A percentile compares a stretch with the other conserved stretches of the same genome.
phyloP scores from a whole-genome alignment of 2,329 filamentous ascomycete genomes.

The Fusarium sp. region DNA sequence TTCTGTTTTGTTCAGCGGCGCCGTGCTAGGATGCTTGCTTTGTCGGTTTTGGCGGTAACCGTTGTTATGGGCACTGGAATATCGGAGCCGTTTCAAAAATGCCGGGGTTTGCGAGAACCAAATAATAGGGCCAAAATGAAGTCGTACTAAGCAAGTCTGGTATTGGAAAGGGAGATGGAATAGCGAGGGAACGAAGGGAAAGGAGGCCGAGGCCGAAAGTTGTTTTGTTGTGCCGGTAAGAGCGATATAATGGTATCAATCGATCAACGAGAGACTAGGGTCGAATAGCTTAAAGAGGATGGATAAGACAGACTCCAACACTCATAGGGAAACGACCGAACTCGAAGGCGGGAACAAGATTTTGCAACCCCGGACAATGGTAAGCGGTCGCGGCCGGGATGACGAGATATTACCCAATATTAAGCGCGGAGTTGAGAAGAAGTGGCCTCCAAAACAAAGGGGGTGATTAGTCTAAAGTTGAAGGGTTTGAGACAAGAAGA shows the following conservation, averaged over 20 bases:
- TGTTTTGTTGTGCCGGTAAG: conserved; percentile 10
- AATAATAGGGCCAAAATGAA: conserved; percentile 30
- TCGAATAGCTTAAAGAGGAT: conserved; percentile 2
- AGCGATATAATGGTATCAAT: conserved; percentile 21
- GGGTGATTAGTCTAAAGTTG: conserved; percentile 17
- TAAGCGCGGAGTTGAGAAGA: conserved; percentile 20
- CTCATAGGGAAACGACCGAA: conserved; percentile 16
- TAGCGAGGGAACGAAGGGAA: conserved; percentile 38
- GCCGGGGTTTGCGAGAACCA: conserved; percentile 35
- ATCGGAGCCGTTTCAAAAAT: conserved; percentile 42
- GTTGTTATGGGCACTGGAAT: conserved; percentile 39
- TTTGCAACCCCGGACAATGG: conserved; percentile 26
- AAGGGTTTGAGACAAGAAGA: conserved; percentile 15
- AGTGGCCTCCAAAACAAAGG: conserved; percentile 29
- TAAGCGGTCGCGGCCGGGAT: conserved; percentile 27
- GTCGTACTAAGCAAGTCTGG: conserved; percentile 34
- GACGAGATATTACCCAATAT: conserved; percentile 31
- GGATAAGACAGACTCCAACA: conserved; percentile 2
- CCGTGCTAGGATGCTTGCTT: conserved; percentile 18
- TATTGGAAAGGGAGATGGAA: conserved; percentile 34
- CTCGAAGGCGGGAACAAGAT: conserved; percentile 25
- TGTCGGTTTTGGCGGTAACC: conserved; percentile 20
- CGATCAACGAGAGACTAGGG: conserved; percentile 41
- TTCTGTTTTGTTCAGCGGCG: conserved; percentile 33
- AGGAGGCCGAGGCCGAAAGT: conserved; percentile 9